A percentile compares a stretch with the other conserved stretches of the same genome.
Evolutionary conservation across 805 yeast species (phyloP).

Genomic region (Starmerella khaoyaiensis): DNA sequence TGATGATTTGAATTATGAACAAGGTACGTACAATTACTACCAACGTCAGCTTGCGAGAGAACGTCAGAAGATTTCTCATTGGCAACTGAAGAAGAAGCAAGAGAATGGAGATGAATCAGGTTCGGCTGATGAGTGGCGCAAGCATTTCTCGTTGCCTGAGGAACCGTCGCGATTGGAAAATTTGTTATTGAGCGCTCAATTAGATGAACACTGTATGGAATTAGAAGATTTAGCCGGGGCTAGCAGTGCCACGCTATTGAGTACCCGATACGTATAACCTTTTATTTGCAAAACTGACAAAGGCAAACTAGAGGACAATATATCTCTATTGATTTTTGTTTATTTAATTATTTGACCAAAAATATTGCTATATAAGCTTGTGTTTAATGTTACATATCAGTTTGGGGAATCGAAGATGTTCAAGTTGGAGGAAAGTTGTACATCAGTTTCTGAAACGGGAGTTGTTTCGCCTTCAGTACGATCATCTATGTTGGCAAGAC

Average conservation of each 20-base stretch:
- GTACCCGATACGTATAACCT: no score
- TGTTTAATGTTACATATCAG: no score
- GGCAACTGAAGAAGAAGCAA: slow-evolving; percentile 57
- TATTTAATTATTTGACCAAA: neutral
- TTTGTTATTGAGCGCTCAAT: slow-evolving; percentile 52
- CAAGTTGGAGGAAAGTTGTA: no score
- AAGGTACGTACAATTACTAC: slow-evolving; percentile 66
- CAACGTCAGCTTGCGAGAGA: slow-evolving; percentile 67
- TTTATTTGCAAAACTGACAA: no score
- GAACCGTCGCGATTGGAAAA: slow-evolving; percentile 69
- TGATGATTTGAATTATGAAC: slow-evolving; percentile 65
- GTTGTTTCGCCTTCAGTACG: no score
- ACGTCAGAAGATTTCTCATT: slow-evolving; percentile 51
- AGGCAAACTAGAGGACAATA: no score
- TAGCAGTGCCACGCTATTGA: slow-evolving; percentile 12
- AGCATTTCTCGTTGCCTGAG: slow-evolving; percentile 50
- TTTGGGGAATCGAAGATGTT: no score
- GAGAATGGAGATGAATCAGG: slow-evolving; percentile 43
- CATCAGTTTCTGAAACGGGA: no score
- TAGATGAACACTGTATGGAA: slow-evolving; percentile 57
- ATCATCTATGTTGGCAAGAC: no score
- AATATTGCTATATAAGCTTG: neutral
- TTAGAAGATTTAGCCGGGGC: slow-evolving; percentile 50
- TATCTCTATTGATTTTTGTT: neutral
- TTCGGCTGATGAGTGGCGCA: slow-evolving; percentile 49